Conservation (phyloP, 192 early-diverging fungal species). For the Geosiphon pyriformis region DNA sequence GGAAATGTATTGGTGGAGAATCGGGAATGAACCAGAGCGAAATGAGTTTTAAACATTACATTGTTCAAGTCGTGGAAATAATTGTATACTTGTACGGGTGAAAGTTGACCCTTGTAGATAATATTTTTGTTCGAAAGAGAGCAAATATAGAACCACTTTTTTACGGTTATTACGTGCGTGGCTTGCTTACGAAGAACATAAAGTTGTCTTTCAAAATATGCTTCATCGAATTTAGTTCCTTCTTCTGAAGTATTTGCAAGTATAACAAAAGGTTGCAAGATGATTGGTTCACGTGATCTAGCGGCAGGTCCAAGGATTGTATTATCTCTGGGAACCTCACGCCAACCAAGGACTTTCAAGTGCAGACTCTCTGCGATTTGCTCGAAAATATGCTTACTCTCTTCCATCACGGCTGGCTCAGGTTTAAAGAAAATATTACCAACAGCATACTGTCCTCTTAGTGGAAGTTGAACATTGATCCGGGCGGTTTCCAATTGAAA, state of each 20-base stretch:
- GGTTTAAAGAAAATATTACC: conserved; percentile 91
- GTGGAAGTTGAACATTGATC: conserved; percentile 64
- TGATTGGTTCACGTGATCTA: conserved; percentile 83
- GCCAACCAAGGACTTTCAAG: conserved; percentile 83
- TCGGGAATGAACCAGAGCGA: conserved; percentile 95
- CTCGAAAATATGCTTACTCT: conserved; percentile 73
- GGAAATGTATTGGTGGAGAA: conserved; percentile 99
- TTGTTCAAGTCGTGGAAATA: conserved; percentile 91
- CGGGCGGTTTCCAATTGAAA: conserved; percentile 59
- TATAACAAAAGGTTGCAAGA: conserved; percentile 89
- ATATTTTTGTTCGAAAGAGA: conserved; percentile 91
- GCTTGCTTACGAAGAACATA: conserved; percentile 88
- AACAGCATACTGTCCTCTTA: conserved; percentile 85
- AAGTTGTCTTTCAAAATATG: conserved; percentile 76
- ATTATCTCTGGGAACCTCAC: conserved; percentile 77
- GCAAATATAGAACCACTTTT: conserved; percentile 97
- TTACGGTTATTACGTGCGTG: conserved; percentile 75
- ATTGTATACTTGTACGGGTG: conserved; percentile 88
- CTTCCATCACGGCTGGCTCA: conserved; percentile 50
- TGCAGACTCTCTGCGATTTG: conserved; percentile 68
- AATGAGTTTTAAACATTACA: conserved; percentile 77
- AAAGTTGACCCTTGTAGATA: conserved; percentile 95
- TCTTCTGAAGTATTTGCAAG: conserved; percentile 36
- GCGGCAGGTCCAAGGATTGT: conserved; percentile 87
- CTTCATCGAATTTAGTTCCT: conserved; percentile 43